Conservation (phyloP, 2,329 filamentous ascomycete genomes). For the Xylogone sp. region DNA sequence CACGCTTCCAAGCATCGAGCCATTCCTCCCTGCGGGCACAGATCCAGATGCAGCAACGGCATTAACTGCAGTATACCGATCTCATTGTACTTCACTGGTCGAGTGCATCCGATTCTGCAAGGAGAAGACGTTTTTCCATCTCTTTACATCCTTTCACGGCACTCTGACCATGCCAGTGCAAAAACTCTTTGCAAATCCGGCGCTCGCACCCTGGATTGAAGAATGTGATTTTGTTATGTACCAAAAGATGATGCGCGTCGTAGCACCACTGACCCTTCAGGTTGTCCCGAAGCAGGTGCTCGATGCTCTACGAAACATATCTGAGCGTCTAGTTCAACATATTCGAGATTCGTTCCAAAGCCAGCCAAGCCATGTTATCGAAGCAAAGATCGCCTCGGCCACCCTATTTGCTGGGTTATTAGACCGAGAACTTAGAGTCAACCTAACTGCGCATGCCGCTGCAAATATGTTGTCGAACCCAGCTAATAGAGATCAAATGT, state of each 20-base stretch:
- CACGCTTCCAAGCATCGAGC: slow-evolving; percentile 78
- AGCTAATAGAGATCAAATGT: slow-evolving; percentile 92
- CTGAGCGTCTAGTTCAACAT: slow-evolving; percentile 73
- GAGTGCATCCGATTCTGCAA: slow-evolving; percentile 96
- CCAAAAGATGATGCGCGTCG: slow-evolving; percentile 92
- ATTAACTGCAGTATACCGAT: slow-evolving; percentile 82
- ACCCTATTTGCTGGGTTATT: slow-evolving; percentile 84
- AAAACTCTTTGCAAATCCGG: slow-evolving; percentile 79
- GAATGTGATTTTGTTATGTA: slow-evolving; percentile 95
- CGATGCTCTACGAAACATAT: slow-evolving; percentile 83
- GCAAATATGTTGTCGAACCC: slow-evolving; percentile 89
- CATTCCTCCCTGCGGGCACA: slow-evolving; percentile 75
- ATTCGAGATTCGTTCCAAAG: slow-evolving; percentile 82
- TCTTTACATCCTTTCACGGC: slow-evolving; percentile 93
- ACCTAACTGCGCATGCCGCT: slow-evolving; percentile 88
- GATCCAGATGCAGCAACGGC: slow-evolving; percentile 85
- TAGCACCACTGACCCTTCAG: slow-evolving; percentile 84
- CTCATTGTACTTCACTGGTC: slow-evolving; percentile 91
- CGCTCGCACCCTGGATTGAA: slow-evolving; percentile 87
- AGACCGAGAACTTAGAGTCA: slow-evolving; percentile 84
- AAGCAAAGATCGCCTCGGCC: slow-evolving; percentile 84
- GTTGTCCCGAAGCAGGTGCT: slow-evolving; percentile 86
- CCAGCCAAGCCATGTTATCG: slow-evolving; percentile 79
- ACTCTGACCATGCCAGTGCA: slow-evolving; percentile 96
- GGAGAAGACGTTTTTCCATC: slow-evolving; percentile 92